Evolutionary conservation across 2,329 filamentous ascomycete species (phyloP).

Genomic region (Trichoderma lentiforme): DNA sequence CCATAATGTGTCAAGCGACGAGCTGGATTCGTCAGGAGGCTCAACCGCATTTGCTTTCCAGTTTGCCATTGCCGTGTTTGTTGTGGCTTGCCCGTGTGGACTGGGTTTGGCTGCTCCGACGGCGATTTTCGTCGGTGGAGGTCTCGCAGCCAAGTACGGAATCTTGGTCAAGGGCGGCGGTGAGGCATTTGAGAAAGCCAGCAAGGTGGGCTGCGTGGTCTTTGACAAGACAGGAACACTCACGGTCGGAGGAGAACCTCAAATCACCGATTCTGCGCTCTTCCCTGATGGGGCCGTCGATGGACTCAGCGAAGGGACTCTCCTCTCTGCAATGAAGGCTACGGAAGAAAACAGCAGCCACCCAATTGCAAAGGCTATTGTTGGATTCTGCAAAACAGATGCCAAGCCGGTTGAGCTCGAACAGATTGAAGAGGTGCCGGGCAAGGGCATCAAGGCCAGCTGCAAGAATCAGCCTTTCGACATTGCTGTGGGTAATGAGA

Average conservation of each 20-base stretch:
- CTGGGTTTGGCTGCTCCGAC: slow-evolving; percentile 82
- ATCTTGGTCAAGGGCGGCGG: slow-evolving; percentile 82
- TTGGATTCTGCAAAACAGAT: slow-evolving; percentile 53
- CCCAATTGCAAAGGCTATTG: slow-evolving; percentile 68
- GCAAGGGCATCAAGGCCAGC: slow-evolving; percentile 64
- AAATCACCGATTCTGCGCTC: slow-evolving; percentile 55
- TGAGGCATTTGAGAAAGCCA: slow-evolving; percentile 82
- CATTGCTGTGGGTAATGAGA: slow-evolving; percentile 69
- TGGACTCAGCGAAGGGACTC: slow-evolving; percentile 26
- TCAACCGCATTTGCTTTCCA: slow-evolving; percentile 73
- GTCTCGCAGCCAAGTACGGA: slow-evolving; percentile 73
- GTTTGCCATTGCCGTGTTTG: slow-evolving; percentile 83
- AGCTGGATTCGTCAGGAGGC: slow-evolving; percentile 56
- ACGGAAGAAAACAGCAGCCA: slow-evolving; percentile 72
- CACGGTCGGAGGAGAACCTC: slow-evolving; percentile 69
- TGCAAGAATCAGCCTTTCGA: slow-evolving; percentile 43
- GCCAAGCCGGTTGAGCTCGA: slow-evolving; percentile 35
- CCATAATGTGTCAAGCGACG: slow-evolving; percentile 54
- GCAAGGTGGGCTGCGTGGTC: slow-evolving; percentile 71
- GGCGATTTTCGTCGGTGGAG: slow-evolving; percentile 78
- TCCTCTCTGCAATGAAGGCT: slow-evolving; percentile 55
- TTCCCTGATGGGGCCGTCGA: slow-evolving; percentile 32
- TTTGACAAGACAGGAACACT: slow-evolving; percentile 89
- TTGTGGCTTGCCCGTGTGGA: slow-evolving; percentile 82
- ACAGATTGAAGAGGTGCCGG: slow-evolving; percentile 63